Evolutionary conservation across 1,284 basidiomycete genomes (phyloP).

Genomic region (Phellopilus nigrolimitatus): DNA sequence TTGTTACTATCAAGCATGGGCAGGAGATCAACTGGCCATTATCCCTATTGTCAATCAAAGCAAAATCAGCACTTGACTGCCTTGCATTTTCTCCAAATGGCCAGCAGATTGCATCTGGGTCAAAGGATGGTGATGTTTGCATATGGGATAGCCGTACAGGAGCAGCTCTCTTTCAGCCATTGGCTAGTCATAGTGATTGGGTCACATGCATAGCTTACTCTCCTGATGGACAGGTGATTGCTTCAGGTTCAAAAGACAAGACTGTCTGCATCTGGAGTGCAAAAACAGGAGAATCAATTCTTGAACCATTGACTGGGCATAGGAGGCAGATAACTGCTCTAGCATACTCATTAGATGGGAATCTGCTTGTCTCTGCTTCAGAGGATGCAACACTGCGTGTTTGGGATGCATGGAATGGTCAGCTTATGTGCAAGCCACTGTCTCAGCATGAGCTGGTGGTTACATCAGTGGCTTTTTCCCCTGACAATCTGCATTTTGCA

Average conservation of each 20-base stretch:
- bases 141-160: neutral
- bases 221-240: conserved; percentile 2
- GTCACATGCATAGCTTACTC: neutral
- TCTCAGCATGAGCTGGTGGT: conserved; percentile 2
- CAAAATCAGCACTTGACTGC: neutral
- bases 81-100: neutral
- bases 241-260: neutral
- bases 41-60: neutral
- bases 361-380: conserved; percentile 18
- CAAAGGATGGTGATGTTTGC: neutral
- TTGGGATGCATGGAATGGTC: conserved; percentile 18
- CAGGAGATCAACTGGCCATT: neutral
- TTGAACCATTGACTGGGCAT: conserved; percentile 15
- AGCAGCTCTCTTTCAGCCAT: neutral
- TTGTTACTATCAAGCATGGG: neutral
- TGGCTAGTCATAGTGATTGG: neutral
- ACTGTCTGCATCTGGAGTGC: conserved; percentile 1
- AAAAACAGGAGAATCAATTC: conserved; percentile 1
- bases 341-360: conserved; percentile 17
- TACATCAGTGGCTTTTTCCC: conserved; percentile 10
- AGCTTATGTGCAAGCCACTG: conserved; percentile 1
- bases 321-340: conserved; percentile 3
- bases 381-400: conserved; percentile 16
- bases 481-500: neutral
- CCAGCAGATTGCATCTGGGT: neutral